Conservation (phyloP, 805 yeast species). For the Metschnikowia orientalis region DNA sequence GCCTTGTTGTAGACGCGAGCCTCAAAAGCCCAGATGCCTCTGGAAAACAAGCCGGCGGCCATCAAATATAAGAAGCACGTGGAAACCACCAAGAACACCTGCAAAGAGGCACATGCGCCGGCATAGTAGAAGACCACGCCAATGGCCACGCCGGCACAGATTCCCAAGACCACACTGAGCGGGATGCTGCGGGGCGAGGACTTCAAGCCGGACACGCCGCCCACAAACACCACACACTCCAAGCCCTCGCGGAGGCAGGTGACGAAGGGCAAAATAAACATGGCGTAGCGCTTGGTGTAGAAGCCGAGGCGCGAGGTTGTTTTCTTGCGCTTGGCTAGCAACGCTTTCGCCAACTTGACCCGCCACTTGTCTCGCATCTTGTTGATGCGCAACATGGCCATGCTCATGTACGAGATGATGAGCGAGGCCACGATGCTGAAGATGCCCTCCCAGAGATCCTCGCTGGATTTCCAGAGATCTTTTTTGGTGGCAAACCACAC, state of each 20-base stretch:
- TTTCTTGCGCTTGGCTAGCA: slow-evolving; percentile 42
- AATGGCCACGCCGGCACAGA: slow-evolving; percentile 68
- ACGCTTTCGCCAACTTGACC: slow-evolving; percentile 83
- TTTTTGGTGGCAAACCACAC: slow-evolving; percentile 76
- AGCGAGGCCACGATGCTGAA: slow-evolving; percentile 87
- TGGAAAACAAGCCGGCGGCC: slow-evolving; percentile 87
- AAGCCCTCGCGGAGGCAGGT: slow-evolving; percentile 95
- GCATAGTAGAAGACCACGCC: slow-evolving; percentile 75
- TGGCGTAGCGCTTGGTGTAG: slow-evolving; percentile 68
- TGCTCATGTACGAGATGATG: slow-evolving; percentile 90
- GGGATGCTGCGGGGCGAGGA: slow-evolving; percentile 60
- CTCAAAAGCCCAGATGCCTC: slow-evolving; percentile 91
- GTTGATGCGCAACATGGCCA: slow-evolving; percentile 92
- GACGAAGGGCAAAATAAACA: slow-evolving; percentile 86
- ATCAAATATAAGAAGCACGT: slow-evolving; percentile 87
- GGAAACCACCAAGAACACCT: slow-evolving; percentile 78
- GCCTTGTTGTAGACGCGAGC: slow-evolving; percentile 54
- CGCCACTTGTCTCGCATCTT: slow-evolving; percentile 98
- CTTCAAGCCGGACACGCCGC: slow-evolving; percentile 41
- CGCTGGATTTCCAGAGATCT: slow-evolving; percentile 83
- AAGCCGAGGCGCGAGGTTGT: slow-evolving; percentile 52
- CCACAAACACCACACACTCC: slow-evolving; percentile 42
- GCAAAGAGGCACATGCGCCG: slow-evolving; percentile 80
- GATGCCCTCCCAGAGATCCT: slow-evolving; percentile 96
- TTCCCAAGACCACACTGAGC: slow-evolving; percentile 85